phyloP scores from a whole-genome alignment of 495 filamentous ascomycete species.

The Pyrenopolyporus hunteri region DNA sequence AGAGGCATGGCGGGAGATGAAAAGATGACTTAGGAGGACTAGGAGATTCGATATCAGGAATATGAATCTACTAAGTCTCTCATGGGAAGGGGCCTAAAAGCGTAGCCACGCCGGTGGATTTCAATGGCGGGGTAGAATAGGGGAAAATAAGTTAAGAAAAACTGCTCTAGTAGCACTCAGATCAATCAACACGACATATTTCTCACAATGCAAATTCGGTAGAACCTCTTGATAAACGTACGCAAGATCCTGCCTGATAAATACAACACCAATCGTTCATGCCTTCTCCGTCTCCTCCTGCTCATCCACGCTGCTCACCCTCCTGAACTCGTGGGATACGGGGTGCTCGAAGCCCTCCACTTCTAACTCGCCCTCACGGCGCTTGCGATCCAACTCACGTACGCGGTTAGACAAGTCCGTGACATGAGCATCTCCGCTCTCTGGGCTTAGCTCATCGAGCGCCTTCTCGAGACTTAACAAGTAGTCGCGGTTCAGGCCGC shows the following conservation, averaged over 20 bases:
- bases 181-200: slow-evolving; percentile 14
- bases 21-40: background rate
- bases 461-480: slow-evolving; percentile 80
- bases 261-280: slow-evolving; percentile 4
- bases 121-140: background rate
- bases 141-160: background rate
- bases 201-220: background rate
- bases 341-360: slow-evolving; percentile 27
- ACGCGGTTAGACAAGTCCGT: slow-evolving; percentile 63
- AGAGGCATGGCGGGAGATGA: background rate
- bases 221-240: background rate
- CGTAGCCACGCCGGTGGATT: background rate
- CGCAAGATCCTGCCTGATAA: background rate
- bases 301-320: slow-evolving; percentile 59
- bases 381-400: slow-evolving; percentile 56
- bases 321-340: slow-evolving; percentile 50
- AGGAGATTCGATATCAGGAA: background rate
- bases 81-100: background rate
- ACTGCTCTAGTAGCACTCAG: slow-evolving; percentile 3
- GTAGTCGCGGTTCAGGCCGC: slow-evolving; percentile 92
- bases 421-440: slow-evolving; percentile 86
- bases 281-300: slow-evolving; percentile 64
- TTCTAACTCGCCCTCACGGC: slow-evolving; percentile 25
- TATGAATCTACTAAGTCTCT: background rate
- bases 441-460: slow-evolving; percentile 73